Evolutionary conservation across 371 early-diverging fungal species (phyloP).

Genomic region (Smittium culicis): DNA sequence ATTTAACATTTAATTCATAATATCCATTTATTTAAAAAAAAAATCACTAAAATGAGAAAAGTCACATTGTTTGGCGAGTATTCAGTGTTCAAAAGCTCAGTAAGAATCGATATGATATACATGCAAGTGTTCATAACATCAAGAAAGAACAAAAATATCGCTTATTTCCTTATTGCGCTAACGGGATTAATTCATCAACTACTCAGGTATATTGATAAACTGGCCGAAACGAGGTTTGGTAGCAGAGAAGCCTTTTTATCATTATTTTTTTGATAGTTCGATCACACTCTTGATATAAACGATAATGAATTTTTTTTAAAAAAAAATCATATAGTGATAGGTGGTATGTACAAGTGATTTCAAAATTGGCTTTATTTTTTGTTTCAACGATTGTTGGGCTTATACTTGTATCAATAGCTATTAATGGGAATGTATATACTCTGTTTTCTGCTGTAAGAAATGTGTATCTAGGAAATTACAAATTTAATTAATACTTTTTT

Average conservation of each 20-base stretch:
- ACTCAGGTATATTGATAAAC: neutral
- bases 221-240: neutral
- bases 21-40: too few relatives aligned
- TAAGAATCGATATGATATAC: neutral
- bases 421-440: neutral
- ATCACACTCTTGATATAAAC: neutral
- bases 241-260: neutral
- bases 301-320: neutral
- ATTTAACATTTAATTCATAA: too few relatives aligned
- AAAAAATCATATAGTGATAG: neutral
- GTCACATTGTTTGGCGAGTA: neutral
- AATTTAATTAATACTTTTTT: neutral
- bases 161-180: neutral
- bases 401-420: neutral
- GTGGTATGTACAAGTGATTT: neutral
- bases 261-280: neutral
- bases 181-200: neutral
- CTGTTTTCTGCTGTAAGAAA: neutral
- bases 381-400: neutral
- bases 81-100: neutral
- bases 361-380: neutral
- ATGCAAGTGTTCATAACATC: neutral
- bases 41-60: neutral
- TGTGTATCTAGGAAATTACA: neutral
- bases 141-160: neutral